Evolutionary conservation across 495 filamentous ascomycete species (phyloP).

Genomic region (Chaetomidium leptoderma): DNA sequence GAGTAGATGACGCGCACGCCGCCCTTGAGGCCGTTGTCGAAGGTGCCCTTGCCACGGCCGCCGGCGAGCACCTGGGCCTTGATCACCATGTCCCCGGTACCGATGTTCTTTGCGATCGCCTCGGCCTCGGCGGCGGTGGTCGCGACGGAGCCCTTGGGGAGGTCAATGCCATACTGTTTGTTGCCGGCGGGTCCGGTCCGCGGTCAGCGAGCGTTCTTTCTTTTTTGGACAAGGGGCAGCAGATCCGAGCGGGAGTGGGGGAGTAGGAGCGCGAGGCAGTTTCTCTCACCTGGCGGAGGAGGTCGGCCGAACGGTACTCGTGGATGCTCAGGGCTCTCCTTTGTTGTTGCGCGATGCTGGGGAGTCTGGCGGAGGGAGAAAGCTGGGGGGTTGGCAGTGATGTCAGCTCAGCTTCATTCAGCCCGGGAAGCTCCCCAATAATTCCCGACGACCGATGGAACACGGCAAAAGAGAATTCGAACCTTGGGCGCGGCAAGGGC

Average conservation of each 20-base stretch:
- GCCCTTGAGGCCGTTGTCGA: conserved; percentile 98
- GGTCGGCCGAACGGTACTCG: conserved; percentile 90
- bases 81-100: conserved; percentile 96
- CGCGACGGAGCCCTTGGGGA: conserved; percentile 84
- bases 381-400: conserved; percentile 24
- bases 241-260: too few relatives aligned
- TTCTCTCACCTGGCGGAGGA: conserved; percentile 68
- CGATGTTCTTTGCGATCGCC: conserved; percentile 81
- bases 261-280: background rate
- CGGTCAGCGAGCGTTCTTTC: conserved; percentile 13
- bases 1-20: conserved; percentile 98
- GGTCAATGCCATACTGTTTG: conserved; percentile 82
- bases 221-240: too few relatives aligned
- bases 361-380: conserved; percentile 42
- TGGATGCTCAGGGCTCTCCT: conserved; percentile 87
- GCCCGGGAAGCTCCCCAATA: background rate
- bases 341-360: conserved; percentile 55
- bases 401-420: conserved; percentile 18
- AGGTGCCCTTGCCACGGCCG: conserved; percentile 92
- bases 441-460: too few relatives aligned
- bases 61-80: conserved; percentile 98
- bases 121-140: conserved; percentile 82
- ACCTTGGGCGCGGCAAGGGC: conserved; percentile 48
- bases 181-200: background rate
- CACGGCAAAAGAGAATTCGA: conserved; percentile 9